These are phyloP conservation scores for Sugiyamaella smithiae DNA, from an alignment of 805 yeast genomes.

Conservation along the genomic window DNA sequence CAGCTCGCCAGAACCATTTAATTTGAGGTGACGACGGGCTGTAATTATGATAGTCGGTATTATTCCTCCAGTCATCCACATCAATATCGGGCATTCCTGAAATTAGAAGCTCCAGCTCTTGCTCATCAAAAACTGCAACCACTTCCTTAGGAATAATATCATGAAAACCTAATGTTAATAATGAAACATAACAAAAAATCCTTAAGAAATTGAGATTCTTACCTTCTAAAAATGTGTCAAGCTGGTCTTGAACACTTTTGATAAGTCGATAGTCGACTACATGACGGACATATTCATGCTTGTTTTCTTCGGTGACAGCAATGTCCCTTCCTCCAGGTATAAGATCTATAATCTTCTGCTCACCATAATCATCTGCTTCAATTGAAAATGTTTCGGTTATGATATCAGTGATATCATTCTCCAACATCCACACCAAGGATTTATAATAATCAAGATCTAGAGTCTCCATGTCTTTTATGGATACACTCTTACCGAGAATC, in stretches of 20 bases:
- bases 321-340: constrained; percentile 78
- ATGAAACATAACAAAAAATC: not conserved
- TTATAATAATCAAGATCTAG: constrained; percentile 90
- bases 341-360: constrained; percentile 76
- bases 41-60: constrained; percentile 76
- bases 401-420: constrained; percentile 93
- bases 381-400: constrained; percentile 93
- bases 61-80: constrained; percentile 92
- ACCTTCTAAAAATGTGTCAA: constrained; percentile 65
- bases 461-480: constrained; percentile 91
- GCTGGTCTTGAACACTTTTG: constrained; percentile 80
- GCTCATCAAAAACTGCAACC: constrained; percentile 88
- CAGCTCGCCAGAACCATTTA: constrained; percentile 98
- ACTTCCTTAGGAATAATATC: constrained; percentile 83
- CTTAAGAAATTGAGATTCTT: constrained; percentile 6
- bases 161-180: constrained; percentile 62
- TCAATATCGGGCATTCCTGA: constrained; percentile 96
- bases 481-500: constrained; percentile 72
- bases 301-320: constrained; percentile 86
- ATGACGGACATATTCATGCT: constrained; percentile 78
- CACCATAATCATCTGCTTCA: constrained; percentile 92
- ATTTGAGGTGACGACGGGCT: constrained; percentile 80
- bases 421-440: constrained; percentile 92
- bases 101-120: constrained; percentile 86
- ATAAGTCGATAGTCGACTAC: constrained; percentile 86